Conservation (phyloP, 345 rosid species). For the Gossypioides kirkii region DNA sequence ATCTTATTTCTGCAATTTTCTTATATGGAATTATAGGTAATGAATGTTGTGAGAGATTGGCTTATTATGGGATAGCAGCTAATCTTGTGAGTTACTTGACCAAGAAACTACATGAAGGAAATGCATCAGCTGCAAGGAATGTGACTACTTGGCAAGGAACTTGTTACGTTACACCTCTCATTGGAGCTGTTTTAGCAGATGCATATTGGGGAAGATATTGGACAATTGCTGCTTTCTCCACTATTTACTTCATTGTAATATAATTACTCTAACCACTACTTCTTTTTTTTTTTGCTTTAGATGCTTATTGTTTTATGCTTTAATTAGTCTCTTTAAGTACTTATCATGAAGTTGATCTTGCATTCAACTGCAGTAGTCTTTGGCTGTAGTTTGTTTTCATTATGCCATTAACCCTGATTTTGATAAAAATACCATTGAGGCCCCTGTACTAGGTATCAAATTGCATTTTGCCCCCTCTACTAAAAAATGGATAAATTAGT, state of each 20-base stretch:
- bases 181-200: conserved; percentile 91
- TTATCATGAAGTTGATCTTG: conserved; percentile 3
- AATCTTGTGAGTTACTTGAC: conserved; percentile 91
- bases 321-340: background rate
- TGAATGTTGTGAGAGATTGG: conserved; percentile 93
- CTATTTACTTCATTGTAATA: conserved; percentile 68
- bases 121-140: conserved; percentile 82
- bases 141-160: conserved; percentile 90
- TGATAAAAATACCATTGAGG: no score
- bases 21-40: conserved; percentile 44
- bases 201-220: conserved; percentile 98
- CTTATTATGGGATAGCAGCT: conserved; percentile 83
- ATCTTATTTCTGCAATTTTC: conserved; percentile 14
- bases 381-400: background rate
- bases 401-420: background rate
- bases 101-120: conserved; percentile 73
- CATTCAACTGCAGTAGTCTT: background rate
- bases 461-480: no score
- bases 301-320: background rate
- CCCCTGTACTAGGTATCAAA: no score
- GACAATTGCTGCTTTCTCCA: conserved; percentile 89
- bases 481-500: no score
- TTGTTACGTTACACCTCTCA: conserved; percentile 84
- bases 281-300: background rate
- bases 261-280: background rate